Conservation (phyloP, 352 stramenopile genomes). For the Pythium scleroteichum region DNA sequence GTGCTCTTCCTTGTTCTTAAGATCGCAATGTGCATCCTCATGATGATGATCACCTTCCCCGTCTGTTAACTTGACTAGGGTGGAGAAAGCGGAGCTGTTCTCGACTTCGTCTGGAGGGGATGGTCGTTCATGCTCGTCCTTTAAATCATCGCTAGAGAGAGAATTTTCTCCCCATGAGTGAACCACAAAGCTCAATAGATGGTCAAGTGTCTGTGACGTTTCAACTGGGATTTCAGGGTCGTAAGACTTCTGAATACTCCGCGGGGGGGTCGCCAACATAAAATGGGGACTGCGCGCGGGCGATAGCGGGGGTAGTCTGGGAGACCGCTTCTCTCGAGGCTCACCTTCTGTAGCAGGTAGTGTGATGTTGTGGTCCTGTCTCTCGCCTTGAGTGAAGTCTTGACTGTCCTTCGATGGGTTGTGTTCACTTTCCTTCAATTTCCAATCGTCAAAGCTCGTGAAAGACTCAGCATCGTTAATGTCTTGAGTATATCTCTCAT, state of each 20-base stretch:
- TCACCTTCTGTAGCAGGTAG: not conserved
- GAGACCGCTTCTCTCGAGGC: not conserved
- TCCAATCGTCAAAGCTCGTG: not conserved
- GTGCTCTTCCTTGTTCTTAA: no score
- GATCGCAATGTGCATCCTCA: no score
- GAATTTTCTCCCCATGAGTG: constrained; percentile 49
- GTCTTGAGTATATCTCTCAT: not conserved
- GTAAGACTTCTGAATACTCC: not conserved
- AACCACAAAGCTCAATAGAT: constrained; percentile 49
- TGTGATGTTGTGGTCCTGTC: not conserved
- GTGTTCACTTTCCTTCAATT: not conserved
- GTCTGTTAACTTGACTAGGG: no score
- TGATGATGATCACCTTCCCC: no score
- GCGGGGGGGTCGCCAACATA: not conserved
- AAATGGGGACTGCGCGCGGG: constrained; percentile 14
- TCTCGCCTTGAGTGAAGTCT: not conserved
- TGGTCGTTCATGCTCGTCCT: not conserved
- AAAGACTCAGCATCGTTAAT: not conserved
- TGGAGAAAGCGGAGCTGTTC: not conserved
- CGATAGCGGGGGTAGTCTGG: constrained; percentile 11
- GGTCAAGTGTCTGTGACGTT: constrained; percentile 33
- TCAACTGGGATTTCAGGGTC: constrained; percentile 14
- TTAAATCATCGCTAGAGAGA: constrained; percentile 3
- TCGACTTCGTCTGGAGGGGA: not conserved
- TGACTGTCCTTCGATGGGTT: not conserved